A percentile compares a stretch with the other conserved stretches of the same genome.
Evolutionary conservation across 78 protist genomes (phyloP).

Genomic region (Speleostelium caveatum): DNA sequence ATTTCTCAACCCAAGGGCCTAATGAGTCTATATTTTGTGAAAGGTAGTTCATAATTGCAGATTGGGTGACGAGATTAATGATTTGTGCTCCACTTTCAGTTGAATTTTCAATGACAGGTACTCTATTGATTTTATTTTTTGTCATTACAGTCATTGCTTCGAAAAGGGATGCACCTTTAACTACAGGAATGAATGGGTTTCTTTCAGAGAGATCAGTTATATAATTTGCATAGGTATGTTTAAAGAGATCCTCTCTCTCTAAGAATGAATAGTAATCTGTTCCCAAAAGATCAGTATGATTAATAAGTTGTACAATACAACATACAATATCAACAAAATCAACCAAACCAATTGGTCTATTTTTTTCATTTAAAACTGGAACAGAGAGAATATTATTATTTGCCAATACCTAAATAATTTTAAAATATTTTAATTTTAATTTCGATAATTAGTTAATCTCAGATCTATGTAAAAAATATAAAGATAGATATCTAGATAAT

Average conservation of each 20-base stretch:
- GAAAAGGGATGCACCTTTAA: slow-evolving; percentile 64
- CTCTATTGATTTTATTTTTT: slow-evolving; percentile 51
- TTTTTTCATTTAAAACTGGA: slow-evolving; percentile 67
- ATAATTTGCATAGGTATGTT: slow-evolving; percentile 45
- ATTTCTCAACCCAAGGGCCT: slow-evolving; percentile 56
- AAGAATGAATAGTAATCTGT: slow-evolving; percentile 67
- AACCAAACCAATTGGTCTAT: slow-evolving; percentile 50
- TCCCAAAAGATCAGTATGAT: slow-evolving; percentile 70
- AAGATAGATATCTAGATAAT: neutral
- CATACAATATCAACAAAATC: slow-evolving; percentile 73
- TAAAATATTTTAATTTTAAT: neutral
- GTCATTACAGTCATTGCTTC: slow-evolving; percentile 76
- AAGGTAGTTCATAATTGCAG: slow-evolving; percentile 33
- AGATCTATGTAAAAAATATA: neutral
- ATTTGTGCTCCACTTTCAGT: slow-evolving; percentile 11
- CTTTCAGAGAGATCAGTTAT: slow-evolving; percentile 58
- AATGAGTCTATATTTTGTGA: slow-evolving; percentile 44
- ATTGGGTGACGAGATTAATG: slow-evolving; percentile 54
- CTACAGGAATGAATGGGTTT: slow-evolving; percentile 72
- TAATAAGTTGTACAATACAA: slow-evolving; percentile 64
- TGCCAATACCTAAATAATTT: slow-evolving; percentile 23
- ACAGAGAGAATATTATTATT: slow-evolving; percentile 51
- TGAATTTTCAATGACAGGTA: slow-evolving; percentile 45
- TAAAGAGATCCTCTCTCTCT: slow-evolving; percentile 65
- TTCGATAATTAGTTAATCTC: neutral